phyloP scores from a whole-genome alignment of 345 rosid genomes.

The Turnera subulata region DNA sequence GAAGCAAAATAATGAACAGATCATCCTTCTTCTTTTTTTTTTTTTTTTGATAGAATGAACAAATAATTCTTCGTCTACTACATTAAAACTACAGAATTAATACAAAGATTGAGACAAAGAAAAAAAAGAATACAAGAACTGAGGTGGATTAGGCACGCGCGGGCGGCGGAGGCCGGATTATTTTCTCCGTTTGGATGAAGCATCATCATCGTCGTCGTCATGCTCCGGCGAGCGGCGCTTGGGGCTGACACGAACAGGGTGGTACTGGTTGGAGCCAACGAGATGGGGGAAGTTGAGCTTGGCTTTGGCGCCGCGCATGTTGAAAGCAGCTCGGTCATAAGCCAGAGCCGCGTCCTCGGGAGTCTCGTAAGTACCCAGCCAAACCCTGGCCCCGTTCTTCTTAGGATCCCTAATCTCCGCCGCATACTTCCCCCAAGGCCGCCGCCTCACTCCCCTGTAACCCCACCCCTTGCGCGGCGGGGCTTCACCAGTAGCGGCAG shows the following conservation, averaged over 20 bases:
- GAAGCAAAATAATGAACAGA: no score
- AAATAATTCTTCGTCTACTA: no score
- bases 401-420: conserved; percentile 69
- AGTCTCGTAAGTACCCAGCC: conserved; percentile 71
- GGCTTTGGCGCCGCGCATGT: conserved; percentile 36
- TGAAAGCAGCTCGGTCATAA: conserved; percentile 32
- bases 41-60: no score
- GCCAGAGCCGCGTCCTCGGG: conserved; percentile 54
- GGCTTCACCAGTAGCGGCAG: not conserved
- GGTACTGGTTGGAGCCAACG: conserved; percentile 29
- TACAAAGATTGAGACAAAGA: not conserved
- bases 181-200: conserved; percentile 6
- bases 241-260: conserved; percentile 36
- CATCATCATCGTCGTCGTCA: not conserved
- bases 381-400: conserved; percentile 55
- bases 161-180: no score
- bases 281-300: conserved; percentile 35
- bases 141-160: no score
- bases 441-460: conserved; percentile 33
- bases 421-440: conserved; percentile 73
- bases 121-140: not conserved
- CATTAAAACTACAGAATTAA: no score
- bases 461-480: not conserved
- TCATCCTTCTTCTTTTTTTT: no score
- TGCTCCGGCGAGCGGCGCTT: conserved; percentile 34